Conservation (phyloP, 257 asterid species). For the Apocynum venetum region DNA sequence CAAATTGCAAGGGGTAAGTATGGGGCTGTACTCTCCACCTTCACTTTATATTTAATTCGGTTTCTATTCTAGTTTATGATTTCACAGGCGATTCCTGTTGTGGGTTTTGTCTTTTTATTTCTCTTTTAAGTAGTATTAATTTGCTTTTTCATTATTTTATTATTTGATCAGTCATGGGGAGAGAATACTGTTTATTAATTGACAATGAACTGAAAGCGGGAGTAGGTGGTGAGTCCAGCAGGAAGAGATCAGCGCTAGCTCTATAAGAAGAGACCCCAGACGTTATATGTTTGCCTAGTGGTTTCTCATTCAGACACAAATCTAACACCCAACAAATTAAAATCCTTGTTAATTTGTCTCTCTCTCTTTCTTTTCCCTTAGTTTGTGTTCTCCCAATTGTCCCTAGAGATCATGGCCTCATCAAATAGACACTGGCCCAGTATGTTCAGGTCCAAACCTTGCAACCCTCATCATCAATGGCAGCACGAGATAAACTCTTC, state of each 20-base stretch:
- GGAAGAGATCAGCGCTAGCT: not conserved
- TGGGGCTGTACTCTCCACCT: slow-evolving; percentile 37
- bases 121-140: not conserved
- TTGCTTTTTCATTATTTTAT: not conserved
- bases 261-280: slow-evolving; percentile 25
- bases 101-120: slow-evolving; percentile 41
- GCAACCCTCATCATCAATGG: slow-evolving; percentile 43
- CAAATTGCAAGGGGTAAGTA: slow-evolving; percentile 29
- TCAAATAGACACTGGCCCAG: slow-evolving; percentile 60
- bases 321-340: not conserved
- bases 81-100: slow-evolving; percentile 85
- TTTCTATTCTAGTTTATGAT: slow-evolving; percentile 44
- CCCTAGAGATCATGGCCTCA: slow-evolving; percentile 28
- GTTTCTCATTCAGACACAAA: slow-evolving; percentile 12
- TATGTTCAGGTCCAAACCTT: slow-evolving; percentile 61
- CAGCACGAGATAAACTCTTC: slow-evolving; percentile 60
- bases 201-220: slow-evolving; percentile 16
- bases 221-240: slow-evolving; percentile 32
- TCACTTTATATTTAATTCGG: slow-evolving; percentile 47
- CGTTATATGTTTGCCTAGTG: slow-evolving; percentile 17
- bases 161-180: not conserved
- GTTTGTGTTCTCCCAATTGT: not conserved
- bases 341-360: not conserved
- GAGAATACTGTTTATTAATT: slow-evolving; percentile 14
- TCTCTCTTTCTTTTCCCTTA: not conserved